These are phyloP conservation scores for Danielozyma ontarioensis DNA, from an alignment of 805 yeast species.

Conservation along the genomic window DNA sequence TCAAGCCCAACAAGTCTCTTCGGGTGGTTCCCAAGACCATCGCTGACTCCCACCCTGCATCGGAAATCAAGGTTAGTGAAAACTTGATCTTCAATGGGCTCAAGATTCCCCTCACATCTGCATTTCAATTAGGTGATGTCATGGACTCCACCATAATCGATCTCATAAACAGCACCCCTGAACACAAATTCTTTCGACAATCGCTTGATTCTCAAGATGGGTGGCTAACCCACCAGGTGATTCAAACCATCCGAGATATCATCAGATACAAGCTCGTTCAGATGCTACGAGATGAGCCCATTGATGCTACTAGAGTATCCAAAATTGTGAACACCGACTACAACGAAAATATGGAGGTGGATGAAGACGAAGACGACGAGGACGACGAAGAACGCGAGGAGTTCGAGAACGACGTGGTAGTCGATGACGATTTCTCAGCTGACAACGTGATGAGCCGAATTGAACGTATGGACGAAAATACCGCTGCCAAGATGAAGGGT, in stretches of 20 bases:
- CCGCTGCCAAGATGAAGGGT: constrained; percentile 23
- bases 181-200: constrained; percentile 28
- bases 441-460: constrained; percentile 32
- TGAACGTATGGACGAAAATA: constrained; percentile 29
- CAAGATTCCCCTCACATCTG: constrained; percentile 60
- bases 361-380: constrained; percentile 9
- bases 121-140: constrained; percentile 77
- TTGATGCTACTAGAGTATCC: constrained; percentile 37
- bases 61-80: constrained; percentile 20
- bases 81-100: constrained; percentile 65
- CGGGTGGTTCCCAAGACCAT: constrained; percentile 25
- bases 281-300: constrained; percentile 46
- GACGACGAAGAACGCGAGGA: constrained; percentile 10
- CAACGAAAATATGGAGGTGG: constrained; percentile 17
- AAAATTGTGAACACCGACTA: constrained; percentile 40
- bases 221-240: constrained; percentile 65
- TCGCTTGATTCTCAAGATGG: constrained; percentile 59
- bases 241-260: constrained; percentile 62
- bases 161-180: constrained; percentile 32
- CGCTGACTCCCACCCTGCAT: constrained; percentile 7
- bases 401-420: constrained; percentile 20
- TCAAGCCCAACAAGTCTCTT: constrained; percentile 2
- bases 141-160: constrained; percentile 54
- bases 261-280: constrained; percentile 68
- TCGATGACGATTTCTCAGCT: constrained; percentile 22